Conservation (phyloP, 2,329 filamentous ascomycete species). For the Aspergillus eucalypticola region DNA sequence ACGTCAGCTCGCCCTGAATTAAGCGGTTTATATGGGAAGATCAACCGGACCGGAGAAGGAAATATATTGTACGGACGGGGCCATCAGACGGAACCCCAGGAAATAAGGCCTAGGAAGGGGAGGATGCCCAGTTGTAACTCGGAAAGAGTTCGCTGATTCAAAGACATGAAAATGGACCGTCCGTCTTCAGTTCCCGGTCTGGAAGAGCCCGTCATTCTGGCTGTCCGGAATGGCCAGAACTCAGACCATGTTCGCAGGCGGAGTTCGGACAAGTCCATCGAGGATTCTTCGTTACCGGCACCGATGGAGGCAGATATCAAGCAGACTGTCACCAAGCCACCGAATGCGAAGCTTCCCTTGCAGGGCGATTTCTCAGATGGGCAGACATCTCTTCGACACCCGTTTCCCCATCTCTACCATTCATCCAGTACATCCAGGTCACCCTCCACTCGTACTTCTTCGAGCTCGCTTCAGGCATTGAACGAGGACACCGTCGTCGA, state of each 20-base stretch:
- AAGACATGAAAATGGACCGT: slow-evolving; percentile 37
- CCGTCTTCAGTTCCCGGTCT: slow-evolving; percentile 32
- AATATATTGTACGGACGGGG: background rate
- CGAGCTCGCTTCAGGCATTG: slow-evolving; percentile 45
- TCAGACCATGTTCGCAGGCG: slow-evolving; percentile 22
- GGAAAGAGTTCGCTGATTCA: slow-evolving; percentile 24
- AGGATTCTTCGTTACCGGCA: slow-evolving; percentile 19
- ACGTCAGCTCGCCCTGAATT: slow-evolving; percentile 27
- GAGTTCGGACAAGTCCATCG: slow-evolving; percentile 23
- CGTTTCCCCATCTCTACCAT: slow-evolving; percentile 36
- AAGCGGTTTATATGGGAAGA: slow-evolving; percentile 7
- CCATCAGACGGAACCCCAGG: background rate
- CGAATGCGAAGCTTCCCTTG: slow-evolving; percentile 28
- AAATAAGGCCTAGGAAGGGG: slow-evolving; percentile 15
- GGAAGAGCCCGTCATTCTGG: slow-evolving; percentile 31
- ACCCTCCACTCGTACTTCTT: slow-evolving; percentile 43
- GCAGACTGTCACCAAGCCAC: slow-evolving; percentile 26
- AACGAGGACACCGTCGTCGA: slow-evolving; percentile 41
- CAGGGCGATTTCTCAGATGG: slow-evolving; percentile 31
- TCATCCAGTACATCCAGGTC: slow-evolving; percentile 37
- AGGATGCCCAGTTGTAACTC: slow-evolving; percentile 34
- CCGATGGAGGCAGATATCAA: slow-evolving; percentile 25
- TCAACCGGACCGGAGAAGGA: background rate
- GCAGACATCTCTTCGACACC: slow-evolving; percentile 35
- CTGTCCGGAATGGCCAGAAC: slow-evolving; percentile 27